Percentiles rank a stretch among this genome's conserved stretches.
Conservation (phyloP, 2,329 filamentous ascomycete genomes). For the Ophiostoma himal-ulmi region DNA sequence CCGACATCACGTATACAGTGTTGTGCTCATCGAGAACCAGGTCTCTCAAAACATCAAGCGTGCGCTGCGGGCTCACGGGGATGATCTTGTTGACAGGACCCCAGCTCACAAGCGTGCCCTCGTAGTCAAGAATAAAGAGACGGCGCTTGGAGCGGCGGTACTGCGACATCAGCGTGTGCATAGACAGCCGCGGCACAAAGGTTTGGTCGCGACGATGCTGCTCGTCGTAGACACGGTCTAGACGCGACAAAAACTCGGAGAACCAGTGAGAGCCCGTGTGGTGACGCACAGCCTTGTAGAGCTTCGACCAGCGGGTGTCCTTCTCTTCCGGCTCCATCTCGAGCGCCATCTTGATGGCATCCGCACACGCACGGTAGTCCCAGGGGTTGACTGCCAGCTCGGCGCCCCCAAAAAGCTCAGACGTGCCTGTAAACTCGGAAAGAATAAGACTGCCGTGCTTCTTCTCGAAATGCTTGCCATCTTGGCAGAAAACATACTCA, state of each 20-base stretch:
- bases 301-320: constrained; percentile 63
- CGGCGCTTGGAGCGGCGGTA: constrained; percentile 64
- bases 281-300: constrained; percentile 67
- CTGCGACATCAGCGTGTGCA: constrained; percentile 55
- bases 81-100: constrained; percentile 80
- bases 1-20: constrained; percentile 89
- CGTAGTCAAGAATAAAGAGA: constrained; percentile 87
- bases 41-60: constrained; percentile 75
- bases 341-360: constrained; percentile 76
- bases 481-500: constrained; percentile 89
- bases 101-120: constrained; percentile 85
- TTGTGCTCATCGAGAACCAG: constrained; percentile 75
- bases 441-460: constrained; percentile 85
- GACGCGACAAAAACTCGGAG: constrained; percentile 62
- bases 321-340: constrained; percentile 76
- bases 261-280: constrained; percentile 87
- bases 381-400: constrained; percentile 89
- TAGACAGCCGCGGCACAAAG: constrained; percentile 76
- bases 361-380: constrained; percentile 84
- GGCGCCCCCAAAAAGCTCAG: constrained; percentile 73
- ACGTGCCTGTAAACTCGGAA: constrained; percentile 91
- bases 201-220: constrained; percentile 80
- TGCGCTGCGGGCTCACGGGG: constrained; percentile 74
- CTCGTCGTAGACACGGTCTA: constrained; percentile 73
- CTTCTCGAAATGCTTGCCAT: constrained; percentile 66